Conservation (phyloP, 257 asterid species). For the Anisodus acutangulus region DNA sequence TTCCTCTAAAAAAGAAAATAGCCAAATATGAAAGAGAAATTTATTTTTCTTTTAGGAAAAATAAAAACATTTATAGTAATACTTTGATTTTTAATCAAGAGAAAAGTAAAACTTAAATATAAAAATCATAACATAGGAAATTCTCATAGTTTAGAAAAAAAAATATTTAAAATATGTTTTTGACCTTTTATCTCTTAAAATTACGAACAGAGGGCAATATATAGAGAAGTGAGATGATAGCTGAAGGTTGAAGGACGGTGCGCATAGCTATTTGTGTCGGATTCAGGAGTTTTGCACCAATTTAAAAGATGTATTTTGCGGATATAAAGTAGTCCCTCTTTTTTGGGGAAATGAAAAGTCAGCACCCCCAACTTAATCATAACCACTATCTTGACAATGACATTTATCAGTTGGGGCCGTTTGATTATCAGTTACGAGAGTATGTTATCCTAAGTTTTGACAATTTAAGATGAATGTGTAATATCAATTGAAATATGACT, state of each 20-base stretch:
- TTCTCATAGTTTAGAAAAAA: too few relatives aligned
- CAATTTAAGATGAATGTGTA: not conserved
- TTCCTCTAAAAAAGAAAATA: too few relatives aligned
- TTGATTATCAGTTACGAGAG: too few relatives aligned
- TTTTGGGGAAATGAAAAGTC: not conserved
- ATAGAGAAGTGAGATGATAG: not conserved
- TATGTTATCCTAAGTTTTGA: not conserved
- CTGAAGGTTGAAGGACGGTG: slow-evolving; percentile 11
- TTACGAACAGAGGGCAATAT: too few relatives aligned
- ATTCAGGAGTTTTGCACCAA: not conserved
- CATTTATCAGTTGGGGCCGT: not conserved
- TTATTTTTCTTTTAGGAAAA: too few relatives aligned
- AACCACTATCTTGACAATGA: not conserved
- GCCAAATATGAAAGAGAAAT: too few relatives aligned
- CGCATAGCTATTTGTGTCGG: not conserved
- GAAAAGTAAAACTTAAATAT: too few relatives aligned
- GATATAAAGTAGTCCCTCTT: not conserved
- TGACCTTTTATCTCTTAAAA: too few relatives aligned
- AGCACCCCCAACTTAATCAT: slow-evolving; percentile 4
- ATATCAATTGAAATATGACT: not conserved
- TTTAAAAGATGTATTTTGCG: not conserved
- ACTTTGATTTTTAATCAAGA: too few relatives aligned
- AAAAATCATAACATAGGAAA: too few relatives aligned
- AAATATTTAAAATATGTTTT: too few relatives aligned
- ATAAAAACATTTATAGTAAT: too few relatives aligned